Conservation (phyloP, 2,329 filamentous ascomycete genomes). For the Penicillium crustosum region DNA sequence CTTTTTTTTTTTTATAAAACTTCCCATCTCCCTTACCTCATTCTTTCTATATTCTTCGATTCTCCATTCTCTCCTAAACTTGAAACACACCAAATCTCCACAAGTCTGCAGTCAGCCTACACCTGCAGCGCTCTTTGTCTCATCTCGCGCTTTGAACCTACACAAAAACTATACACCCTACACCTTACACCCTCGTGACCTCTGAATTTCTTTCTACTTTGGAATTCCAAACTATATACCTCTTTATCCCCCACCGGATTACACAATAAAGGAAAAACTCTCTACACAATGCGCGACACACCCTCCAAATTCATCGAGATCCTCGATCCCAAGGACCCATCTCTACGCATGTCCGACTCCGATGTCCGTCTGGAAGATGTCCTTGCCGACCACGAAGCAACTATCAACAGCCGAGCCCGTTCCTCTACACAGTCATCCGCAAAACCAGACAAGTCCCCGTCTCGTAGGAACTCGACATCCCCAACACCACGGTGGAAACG, state of each 20-base stretch:
- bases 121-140: slow-evolving; percentile 20
- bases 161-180: neutral
- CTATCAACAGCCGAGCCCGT: slow-evolving; percentile 33
- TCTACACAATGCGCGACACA: slow-evolving; percentile 34
- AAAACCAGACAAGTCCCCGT: slow-evolving; percentile 32
- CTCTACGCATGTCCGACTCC: slow-evolving; percentile 37
- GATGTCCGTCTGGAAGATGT: slow-evolving; percentile 48
- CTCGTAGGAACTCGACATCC: slow-evolving; percentile 24
- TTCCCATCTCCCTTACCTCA: neutral
- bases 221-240: neutral
- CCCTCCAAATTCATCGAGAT: slow-evolving; percentile 47
- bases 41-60: neutral
- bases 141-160: slow-evolving; percentile 9
- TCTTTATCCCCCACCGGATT: neutral
- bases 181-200: slow-evolving; percentile 3
- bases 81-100: slow-evolving; percentile 5
- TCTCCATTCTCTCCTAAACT: neutral
- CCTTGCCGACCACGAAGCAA: slow-evolving; percentile 42
- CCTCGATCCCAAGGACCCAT: slow-evolving; percentile 39
- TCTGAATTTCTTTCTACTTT: neutral
- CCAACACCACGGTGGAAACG: slow-evolving; percentile 36
- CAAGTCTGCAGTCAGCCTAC: slow-evolving; percentile 5
- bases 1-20: neutral
- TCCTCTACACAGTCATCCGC: slow-evolving; percentile 39
- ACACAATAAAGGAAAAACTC: neutral